A percentile compares a stretch with the other conserved stretches of the same genome.
These are phyloP conservation scores for Diaporthe sp. DNA, from an alignment of 2,329 filamentous ascomycete genomes.

Conservation along the genomic window DNA sequence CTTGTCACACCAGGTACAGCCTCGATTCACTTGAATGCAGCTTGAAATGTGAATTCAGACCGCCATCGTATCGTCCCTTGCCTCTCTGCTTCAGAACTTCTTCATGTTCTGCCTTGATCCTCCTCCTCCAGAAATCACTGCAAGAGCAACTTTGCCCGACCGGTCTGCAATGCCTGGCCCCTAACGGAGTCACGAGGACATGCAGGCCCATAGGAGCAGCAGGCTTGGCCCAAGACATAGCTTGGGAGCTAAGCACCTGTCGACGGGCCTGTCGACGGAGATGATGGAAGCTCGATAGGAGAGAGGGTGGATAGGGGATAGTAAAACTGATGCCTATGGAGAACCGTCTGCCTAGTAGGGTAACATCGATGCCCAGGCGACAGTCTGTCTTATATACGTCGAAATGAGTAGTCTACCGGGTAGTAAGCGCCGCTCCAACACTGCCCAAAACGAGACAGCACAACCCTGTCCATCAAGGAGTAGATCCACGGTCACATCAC, in stretches of 20 bases:
- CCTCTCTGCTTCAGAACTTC: background rate
- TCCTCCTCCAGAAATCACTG: background rate
- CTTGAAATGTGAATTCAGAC: background rate
- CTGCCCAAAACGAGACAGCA: background rate
- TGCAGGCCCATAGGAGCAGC: background rate
- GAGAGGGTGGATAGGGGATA: background rate
- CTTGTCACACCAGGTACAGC: background rate
- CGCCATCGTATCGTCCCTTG: background rate
- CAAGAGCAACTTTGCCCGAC: background rate
- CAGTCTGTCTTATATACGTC: background rate
- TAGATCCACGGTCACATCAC: background rate
- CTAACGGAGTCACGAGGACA: background rate
- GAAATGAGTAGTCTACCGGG: background rate
- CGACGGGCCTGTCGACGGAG: background rate
- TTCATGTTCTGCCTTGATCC: background rate
- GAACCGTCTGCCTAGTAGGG: background rate
- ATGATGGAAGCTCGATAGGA: background rate
- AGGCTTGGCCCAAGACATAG: background rate
- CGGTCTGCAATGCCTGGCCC: background rate
- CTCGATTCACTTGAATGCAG: constrained; percentile 5
- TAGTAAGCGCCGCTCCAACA: background rate
- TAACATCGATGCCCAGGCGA: background rate
- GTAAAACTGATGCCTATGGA: background rate
- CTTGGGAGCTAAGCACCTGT: background rate
- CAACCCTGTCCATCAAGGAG: background rate